Conservation (phyloP, 1,284 basidiomycete genomes). For the Cryptococcus maquisensis region DNA sequence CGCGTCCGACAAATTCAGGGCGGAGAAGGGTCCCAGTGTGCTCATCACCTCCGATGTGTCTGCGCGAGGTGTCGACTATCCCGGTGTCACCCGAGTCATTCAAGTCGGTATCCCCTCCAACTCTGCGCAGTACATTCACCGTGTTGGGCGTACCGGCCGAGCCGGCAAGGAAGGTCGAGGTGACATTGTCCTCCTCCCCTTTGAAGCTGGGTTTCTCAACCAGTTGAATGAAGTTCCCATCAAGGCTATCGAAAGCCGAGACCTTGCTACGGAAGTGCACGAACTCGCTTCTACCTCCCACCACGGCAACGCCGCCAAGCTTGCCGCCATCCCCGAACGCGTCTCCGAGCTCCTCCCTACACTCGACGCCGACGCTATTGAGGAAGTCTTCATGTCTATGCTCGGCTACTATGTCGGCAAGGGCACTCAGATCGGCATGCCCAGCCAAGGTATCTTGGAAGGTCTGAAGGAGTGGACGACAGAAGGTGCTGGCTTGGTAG, state of each 20-base stretch:
- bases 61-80: constrained; percentile 86
- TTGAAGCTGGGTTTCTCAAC: constrained; percentile 71
- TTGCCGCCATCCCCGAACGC: constrained; percentile 48
- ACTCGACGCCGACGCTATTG: constrained; percentile 59
- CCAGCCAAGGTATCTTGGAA: constrained; percentile 53
- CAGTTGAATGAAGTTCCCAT: constrained; percentile 69
- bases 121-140: constrained; percentile 80
- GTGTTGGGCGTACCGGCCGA: constrained; percentile 87
- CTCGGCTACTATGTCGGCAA: constrained; percentile 72
- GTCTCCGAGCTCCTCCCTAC: constrained; percentile 44
- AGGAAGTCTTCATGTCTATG: constrained; percentile 64
- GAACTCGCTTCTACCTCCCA: constrained; percentile 50
- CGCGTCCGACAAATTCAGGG: constrained; percentile 66
- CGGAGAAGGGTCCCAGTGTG: constrained; percentile 59
- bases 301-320: constrained; percentile 15
- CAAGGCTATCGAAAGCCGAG: constrained; percentile 56
- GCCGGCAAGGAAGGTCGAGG: constrained; percentile 68
- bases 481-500: constrained; percentile 54
- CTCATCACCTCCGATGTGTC: constrained; percentile 87
- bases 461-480: constrained; percentile 66
- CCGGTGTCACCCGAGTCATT: constrained; percentile 85
- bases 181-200: constrained; percentile 80
- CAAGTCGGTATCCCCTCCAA: constrained; percentile 77
- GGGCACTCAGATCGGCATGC: constrained; percentile 54
- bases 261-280: constrained; percentile 55